Conservation (phyloP, 345 rosid species). For the Acer campestre region DNA sequence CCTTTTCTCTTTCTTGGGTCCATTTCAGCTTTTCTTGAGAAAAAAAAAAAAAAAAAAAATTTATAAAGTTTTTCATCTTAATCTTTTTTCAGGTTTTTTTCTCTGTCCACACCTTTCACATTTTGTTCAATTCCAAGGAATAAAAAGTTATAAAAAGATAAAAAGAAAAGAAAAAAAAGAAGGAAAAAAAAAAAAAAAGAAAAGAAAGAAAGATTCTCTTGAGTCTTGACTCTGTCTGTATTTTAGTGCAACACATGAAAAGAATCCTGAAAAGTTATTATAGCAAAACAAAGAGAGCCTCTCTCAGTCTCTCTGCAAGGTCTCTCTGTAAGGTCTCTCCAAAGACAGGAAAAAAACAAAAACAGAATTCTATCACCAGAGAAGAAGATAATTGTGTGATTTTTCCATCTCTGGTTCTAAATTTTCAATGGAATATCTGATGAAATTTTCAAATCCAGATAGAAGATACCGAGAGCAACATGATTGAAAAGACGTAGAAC, state of each 20-base stretch:
- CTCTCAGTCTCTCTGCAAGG: background rate
- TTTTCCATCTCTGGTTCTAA: background rate
- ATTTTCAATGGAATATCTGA: background rate
- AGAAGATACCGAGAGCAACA: too few species aligned
- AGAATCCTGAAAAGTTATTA: constrained; percentile 31
- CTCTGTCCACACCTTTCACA: constrained; percentile 22
- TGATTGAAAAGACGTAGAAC: too few species aligned
- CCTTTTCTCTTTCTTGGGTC: constrained; percentile 55
- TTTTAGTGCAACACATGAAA: constrained; percentile 4
- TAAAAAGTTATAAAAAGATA: background rate
- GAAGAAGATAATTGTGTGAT: background rate
- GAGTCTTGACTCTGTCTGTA: constrained; percentile 22
- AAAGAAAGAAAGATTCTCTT: constrained; percentile 32
- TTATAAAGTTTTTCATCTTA: background rate
- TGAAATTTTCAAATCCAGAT: too few species aligned
- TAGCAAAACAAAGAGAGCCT: background rate
- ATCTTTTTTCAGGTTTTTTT: constrained; percentile 19
- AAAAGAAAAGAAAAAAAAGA: too few species aligned
- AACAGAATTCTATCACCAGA: background rate
- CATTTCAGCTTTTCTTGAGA: constrained; percentile 26
- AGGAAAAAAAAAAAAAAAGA: background rate
- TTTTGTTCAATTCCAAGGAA: constrained; percentile 26
- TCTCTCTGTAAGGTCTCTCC: constrained; percentile 5
- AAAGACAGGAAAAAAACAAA: background rate
- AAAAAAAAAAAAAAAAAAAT: too few species aligned